Evolutionary conservation across 2,329 filamentous ascomycete species (phyloP), one percentile per base, ranked within the genome.

Genomic region (Alternaria longipes): DNA sequence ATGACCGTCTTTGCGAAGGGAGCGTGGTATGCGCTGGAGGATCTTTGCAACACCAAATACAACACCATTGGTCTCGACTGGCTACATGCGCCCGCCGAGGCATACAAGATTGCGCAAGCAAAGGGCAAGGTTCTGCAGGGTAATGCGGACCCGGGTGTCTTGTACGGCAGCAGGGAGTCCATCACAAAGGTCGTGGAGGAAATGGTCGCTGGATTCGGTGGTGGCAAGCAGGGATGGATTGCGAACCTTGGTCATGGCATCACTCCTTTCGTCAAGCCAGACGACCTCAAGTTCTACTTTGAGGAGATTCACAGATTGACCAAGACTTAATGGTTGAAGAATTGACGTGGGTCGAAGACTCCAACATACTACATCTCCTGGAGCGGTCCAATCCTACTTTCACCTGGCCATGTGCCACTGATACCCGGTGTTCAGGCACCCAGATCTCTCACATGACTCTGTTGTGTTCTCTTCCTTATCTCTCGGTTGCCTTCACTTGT

Each of bases 1-100:
- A 97, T 98, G 94, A 96, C 94, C 5, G 93, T 98, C 24, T 99
- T 99, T 79, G 93, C 95, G 36, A 99, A 99, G 83, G 95, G 95
- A 11, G 94, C 95, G 11, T 98, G 95, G 92, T 95, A 97, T 79
- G 93, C 93, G 4, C 85, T 99, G 50, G 92, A 97, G 70, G 89
- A 91, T 32, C 87, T 95, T 20, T 97, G 94, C 82, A 84, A 93
- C 73, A 87, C 94, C 16, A 94, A 93, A 41, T 99, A 98, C 83
- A 88, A 98, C 74, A 93, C 97, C 38, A 91, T 99, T 58, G 93
- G 95, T 5, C 84, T 99, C 67, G 95, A 99, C 81, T 99, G 95
- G 95, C 84, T 96, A 49, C 91, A 97, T 72, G 93, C 95, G 72
- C 91, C 95, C 11, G 90, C 90, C 3, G 89, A 95, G 69, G 94